Percentiles rank a stretch among this genome's conserved stretches.
Conservation (phyloP, 306 rosid species). For the Psophocarpus tetragonolobus region DNA sequence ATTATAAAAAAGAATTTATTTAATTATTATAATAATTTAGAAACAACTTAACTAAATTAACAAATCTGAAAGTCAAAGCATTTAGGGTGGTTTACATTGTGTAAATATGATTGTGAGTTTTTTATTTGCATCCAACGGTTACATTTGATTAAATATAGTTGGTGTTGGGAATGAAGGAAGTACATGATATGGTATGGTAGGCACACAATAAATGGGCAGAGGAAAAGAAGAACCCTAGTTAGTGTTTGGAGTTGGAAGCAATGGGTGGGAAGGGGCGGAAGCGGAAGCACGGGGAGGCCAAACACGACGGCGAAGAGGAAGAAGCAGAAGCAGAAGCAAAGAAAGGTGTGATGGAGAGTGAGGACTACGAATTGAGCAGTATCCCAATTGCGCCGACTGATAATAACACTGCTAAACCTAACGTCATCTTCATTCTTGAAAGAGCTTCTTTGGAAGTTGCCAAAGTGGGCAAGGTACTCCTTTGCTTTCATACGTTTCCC, state of each 20-base stretch:
- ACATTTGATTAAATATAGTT: too few species aligned
- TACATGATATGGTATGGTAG: too few species aligned
- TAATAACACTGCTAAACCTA: slow-evolving; percentile 32
- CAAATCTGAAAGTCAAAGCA: too few species aligned
- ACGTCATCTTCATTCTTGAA: slow-evolving; percentile 74
- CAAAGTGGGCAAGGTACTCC: slow-evolving; percentile 83
- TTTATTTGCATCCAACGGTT: too few species aligned
- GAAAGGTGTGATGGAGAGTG: background rate
- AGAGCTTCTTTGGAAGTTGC: slow-evolving; percentile 83
- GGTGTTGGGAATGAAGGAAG: too few species aligned
- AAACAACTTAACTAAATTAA: too few species aligned
- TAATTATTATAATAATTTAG: too few species aligned
- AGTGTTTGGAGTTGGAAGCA: background rate
- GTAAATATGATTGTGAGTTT: too few species aligned
- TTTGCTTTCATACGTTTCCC: background rate
- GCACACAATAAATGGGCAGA: background rate
- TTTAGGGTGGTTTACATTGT: too few species aligned
- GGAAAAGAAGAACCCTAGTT: background rate
- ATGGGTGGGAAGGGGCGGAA: slow-evolving; percentile 35
- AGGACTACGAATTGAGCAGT: slow-evolving; percentile 9
- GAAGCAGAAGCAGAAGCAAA: background rate
- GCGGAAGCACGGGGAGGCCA: slow-evolving; percentile 4
- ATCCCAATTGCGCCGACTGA: slow-evolving; percentile 28
- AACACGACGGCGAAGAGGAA: background rate
- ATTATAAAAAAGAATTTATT: too few species aligned